phyloP scores from a whole-genome alignment of 1,139 yeast genomes.

The Meyerozyma smithsonii region DNA sequence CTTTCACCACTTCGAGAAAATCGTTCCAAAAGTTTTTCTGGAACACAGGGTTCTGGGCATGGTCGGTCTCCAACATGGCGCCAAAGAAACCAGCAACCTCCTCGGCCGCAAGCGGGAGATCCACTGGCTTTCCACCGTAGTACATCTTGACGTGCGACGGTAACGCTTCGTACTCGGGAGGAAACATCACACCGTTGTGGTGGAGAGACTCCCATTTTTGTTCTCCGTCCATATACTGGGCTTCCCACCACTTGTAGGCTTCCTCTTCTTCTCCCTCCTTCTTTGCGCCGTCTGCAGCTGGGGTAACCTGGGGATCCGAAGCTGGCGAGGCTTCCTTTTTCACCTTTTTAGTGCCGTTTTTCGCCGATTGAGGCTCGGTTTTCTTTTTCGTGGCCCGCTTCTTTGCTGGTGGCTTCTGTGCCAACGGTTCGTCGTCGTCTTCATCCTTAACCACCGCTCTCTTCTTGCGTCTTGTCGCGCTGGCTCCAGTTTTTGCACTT shows the following conservation, averaged over 20 bases:
- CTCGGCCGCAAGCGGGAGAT: slow-evolving; percentile 76
- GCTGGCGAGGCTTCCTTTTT: slow-evolving; percentile 11
- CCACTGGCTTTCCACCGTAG: slow-evolving; percentile 73
- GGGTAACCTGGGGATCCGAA: slow-evolving; percentile 8
- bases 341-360: slow-evolving; percentile 4
- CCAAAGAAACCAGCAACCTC: slow-evolving; percentile 96
- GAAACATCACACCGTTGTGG: slow-evolving; percentile 89
- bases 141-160: slow-evolving; percentile 75
- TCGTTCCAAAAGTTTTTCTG: slow-evolving; percentile 84
- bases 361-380: slow-evolving; percentile 5
- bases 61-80: slow-evolving; percentile 84
- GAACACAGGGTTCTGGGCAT: slow-evolving; percentile 81
- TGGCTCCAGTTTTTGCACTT: background rate
- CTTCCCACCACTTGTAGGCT: slow-evolving; percentile 84
- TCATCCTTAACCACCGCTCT: slow-evolving; percentile 1
- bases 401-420: background rate
- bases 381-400: slow-evolving; percentile 5
- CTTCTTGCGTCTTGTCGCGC: slow-evolving; percentile 1
- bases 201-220: slow-evolving; percentile 82
- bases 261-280: slow-evolving; percentile 57
- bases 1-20: slow-evolving; percentile 63
- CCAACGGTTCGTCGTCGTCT: slow-evolving; percentile 6
- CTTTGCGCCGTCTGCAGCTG: slow-evolving; percentile 4
- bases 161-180: slow-evolving; percentile 85
- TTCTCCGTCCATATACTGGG: slow-evolving; percentile 61